Evolutionary conservation across 1,284 basidiomycete genomes (phyloP), one percentile per base, ranked within the genome.

Genomic region (Irpex sp.): DNA sequence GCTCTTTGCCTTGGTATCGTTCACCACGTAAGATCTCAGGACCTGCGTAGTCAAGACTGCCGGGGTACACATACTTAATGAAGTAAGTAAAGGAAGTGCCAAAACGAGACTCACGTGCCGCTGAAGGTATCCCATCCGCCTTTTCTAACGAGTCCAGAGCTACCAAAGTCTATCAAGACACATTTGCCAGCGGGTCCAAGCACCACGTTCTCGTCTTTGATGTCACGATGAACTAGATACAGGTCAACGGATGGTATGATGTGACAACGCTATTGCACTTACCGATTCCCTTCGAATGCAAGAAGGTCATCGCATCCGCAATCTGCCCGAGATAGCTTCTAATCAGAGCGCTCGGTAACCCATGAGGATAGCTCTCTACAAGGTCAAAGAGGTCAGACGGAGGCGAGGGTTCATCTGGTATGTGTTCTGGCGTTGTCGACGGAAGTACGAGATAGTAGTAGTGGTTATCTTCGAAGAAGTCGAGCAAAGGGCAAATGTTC

Each of bases 201-300:
- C 36, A 93, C 88, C 47, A 99, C 95, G 74, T 99, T 99, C 77
- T 99, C 97, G 72, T 99, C 97, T 78, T 99, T 99, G 77, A 99
- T 89, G 74, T 99, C 97, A 65, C 97, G 93, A 78, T 99, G 97
- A 5, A 99, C 96, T 87, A 51, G 38, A 63, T n/a, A 62, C 21
- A 37, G 59, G 60, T 56, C 61, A 44, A 26, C 60, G 44, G 19
- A 60, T 60, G 57, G 58, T 65, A 44, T 26, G 40, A 5, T 13
- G 38, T 34, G 17, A 58, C 36, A 62, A 48, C 62, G 57, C 44
- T 37, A 40, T 6, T 26, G 8, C 40, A 73, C 85, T 72, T 71
- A 90, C 90, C 90, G 60, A 93, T 98, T 63, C 94, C 94, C 71
- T 92, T 94, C 19, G 87, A 83, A 76, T 99, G 97, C 62, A 99